A percentile compares a stretch with the other conserved stretches of the same genome.
Evolutionary conservation across 2,329 filamentous ascomycete species (phyloP).

Genomic region (Neofusicoccum sp.): DNA sequence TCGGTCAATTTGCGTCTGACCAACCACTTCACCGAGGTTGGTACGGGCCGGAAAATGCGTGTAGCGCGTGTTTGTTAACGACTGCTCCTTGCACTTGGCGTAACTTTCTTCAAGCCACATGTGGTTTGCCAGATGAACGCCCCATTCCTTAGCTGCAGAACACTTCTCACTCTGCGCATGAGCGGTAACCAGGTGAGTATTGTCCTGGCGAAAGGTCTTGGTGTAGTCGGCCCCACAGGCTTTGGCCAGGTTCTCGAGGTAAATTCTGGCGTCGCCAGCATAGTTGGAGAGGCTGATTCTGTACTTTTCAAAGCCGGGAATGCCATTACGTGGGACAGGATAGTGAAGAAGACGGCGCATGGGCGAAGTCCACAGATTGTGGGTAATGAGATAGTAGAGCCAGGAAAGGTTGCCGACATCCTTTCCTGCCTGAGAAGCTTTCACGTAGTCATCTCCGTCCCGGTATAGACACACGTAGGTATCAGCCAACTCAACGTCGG

Average conservation of each 20-base stretch:
- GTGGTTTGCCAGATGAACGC: slow-evolving; percentile 87
- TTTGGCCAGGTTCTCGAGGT: slow-evolving; percentile 87
- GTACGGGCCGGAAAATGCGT: slow-evolving; percentile 85
- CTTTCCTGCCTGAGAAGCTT: slow-evolving; percentile 74
- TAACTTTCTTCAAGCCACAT: slow-evolving; percentile 98
- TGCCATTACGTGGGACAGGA: slow-evolving; percentile 73
- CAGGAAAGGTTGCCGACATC: slow-evolving; percentile 91
- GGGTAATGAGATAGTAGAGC: slow-evolving; percentile 89
- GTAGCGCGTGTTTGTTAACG: slow-evolving; percentile 73
- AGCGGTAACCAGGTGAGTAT: slow-evolving; percentile 93
- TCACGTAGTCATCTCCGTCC: slow-evolving; percentile 75
- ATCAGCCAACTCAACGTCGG: slow-evolving; percentile 69
- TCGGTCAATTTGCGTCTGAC: slow-evolving; percentile 81
- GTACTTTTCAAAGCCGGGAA: slow-evolving; percentile 76
- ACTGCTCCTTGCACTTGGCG: slow-evolving; percentile 78
- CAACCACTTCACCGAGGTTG: slow-evolving; percentile 90
- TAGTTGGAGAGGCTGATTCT: slow-evolving; percentile 95
- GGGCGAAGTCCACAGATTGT: slow-evolving; percentile 87
- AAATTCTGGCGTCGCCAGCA: slow-evolving; percentile 88
- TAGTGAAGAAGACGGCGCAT: slow-evolving; percentile 85
- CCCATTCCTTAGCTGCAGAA: slow-evolving; percentile 89
- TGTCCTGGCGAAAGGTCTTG: slow-evolving; percentile 91
- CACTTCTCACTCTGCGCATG: slow-evolving; percentile 91
- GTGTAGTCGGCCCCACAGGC: slow-evolving; percentile 88
- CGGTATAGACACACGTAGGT: slow-evolving; percentile 88